Conservation (phyloP, 768 basidiomycete genomes). For the Lactifluus piperatus region DNA sequence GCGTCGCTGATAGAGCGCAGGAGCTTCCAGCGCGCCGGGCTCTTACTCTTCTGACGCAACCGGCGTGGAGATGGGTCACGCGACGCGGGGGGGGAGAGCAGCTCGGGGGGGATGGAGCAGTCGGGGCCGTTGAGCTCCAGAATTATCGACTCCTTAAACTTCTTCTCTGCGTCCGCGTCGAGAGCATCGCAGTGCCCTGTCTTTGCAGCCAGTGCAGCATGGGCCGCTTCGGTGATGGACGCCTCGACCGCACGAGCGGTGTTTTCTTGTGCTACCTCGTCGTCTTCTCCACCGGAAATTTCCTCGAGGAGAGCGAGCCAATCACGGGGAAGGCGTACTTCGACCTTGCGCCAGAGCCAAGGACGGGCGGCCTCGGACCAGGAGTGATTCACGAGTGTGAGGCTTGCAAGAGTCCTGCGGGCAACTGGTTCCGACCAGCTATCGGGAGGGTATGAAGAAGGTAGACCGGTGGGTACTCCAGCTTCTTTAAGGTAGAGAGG, state of each 20-base stretch:
- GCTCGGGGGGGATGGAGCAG: constrained; percentile 59
- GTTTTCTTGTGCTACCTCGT: constrained; percentile 38
- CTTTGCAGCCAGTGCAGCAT: constrained; percentile 45
- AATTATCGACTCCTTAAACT: constrained; percentile 30
- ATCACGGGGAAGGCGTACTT: constrained; percentile 74
- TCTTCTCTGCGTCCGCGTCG: constrained; percentile 31
- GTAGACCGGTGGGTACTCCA: constrained; percentile 47
- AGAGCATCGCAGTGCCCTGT: not conserved
- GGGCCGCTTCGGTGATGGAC: constrained; percentile 59
- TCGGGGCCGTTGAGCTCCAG: constrained; percentile 54
- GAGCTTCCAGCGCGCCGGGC: constrained; percentile 78
- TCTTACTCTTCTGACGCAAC: constrained; percentile 65
- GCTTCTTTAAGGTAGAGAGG: constrained; percentile 44
- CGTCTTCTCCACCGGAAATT: constrained; percentile 64
- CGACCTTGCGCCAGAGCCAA: constrained; percentile 79
- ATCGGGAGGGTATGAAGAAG: constrained; percentile 63
- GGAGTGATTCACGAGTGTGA: constrained; percentile 68
- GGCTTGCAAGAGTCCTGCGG: constrained; percentile 55
- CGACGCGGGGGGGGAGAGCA: constrained; percentile 71
- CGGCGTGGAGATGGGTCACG: constrained; percentile 79
- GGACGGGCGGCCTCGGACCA: constrained; percentile 83
- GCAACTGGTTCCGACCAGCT: constrained; percentile 61
- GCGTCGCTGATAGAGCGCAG: constrained; percentile 72
- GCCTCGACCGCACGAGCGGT: constrained; percentile 55
- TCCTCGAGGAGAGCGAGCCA: constrained; percentile 80